phyloP scores from a whole-genome alignment of 176 grass and related monocot species.

The Paspalum vaginatum region DNA sequence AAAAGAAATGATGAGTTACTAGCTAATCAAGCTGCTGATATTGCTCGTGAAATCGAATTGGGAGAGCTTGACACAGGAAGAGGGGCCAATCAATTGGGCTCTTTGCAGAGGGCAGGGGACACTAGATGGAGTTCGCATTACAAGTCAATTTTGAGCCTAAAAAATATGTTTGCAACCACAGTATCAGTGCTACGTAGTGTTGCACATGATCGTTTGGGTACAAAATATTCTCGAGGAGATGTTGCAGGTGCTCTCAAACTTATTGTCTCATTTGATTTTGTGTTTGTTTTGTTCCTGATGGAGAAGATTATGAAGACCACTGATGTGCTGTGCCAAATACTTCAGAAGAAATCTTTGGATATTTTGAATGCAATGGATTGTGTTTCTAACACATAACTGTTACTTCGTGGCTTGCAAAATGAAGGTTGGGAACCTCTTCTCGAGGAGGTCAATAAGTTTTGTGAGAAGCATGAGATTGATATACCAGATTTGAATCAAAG shows the following conservation, averaged over 20 bases:
- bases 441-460: no score
- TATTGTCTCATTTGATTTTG: not conserved
- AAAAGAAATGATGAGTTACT: no score
- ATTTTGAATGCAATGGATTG: not conserved
- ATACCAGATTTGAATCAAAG: not conserved
- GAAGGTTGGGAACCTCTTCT: no score
- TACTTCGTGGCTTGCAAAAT: not conserved
- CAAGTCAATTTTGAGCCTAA: not conserved
- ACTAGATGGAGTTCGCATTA: not conserved
- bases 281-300: not conserved
- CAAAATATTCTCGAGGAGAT: not conserved
- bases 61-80: no score
- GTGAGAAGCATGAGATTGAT: not conserved
- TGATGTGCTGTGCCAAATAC: not conserved
- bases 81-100: no score
- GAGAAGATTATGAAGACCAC: slow-evolving; percentile 1
- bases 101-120: not conserved
- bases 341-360: not conserved
- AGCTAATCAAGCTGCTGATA: no score
- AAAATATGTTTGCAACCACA: not conserved
- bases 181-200: not conserved
- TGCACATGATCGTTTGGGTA: not conserved
- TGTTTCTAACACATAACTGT: not conserved
- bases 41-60: no score
- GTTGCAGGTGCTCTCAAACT: not conserved